A percentile compares a stretch with the other conserved stretches of the same genome.
These are phyloP conservation scores for Spongospora subterranea DNA, from an alignment of 208 protist species.

Conservation along the genomic window DNA sequence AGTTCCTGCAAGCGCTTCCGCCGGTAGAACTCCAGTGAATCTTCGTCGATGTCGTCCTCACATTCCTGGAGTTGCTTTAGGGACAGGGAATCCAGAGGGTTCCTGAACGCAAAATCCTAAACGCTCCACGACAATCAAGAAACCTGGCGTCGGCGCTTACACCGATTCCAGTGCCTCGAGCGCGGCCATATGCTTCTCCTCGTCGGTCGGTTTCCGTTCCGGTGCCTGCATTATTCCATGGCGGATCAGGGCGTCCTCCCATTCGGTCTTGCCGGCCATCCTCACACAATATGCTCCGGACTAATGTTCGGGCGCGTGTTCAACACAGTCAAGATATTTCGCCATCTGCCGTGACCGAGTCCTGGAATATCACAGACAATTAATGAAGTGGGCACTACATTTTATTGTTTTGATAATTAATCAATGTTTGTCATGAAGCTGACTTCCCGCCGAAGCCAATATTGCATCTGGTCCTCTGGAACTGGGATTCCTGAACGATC, in stretches of 20 bases:
- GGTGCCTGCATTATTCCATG: constrained; percentile 54
- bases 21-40: background rate
- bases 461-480: too few relatives aligned
- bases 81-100: background rate
- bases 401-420: too few relatives aligned
- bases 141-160: background rate
- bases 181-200: background rate
- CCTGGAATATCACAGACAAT: too few relatives aligned
- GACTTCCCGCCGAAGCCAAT: too few relatives aligned
- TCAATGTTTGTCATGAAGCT: too few relatives aligned
- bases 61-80: background rate
- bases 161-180: background rate
- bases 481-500: too few relatives aligned
- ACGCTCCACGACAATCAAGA: background rate
- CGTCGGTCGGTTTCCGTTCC: background rate
- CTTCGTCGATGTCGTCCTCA: constrained; percentile 39
- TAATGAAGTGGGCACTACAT: too few relatives aligned
- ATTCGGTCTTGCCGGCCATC: constrained; percentile 60
- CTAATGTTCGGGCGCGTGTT: too few relatives aligned
- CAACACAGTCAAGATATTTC: too few relatives aligned
- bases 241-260: constrained; percentile 57
- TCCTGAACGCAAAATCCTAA: background rate
- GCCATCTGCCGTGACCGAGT: too few relatives aligned
- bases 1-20: background rate
- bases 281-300: too few relatives aligned